Percentiles rank a stretch among this genome's conserved stretches.
phyloP scores from a whole-genome alignment of 2,329 filamentous ascomycete genomes.

The Colletotrichum sp. region DNA sequence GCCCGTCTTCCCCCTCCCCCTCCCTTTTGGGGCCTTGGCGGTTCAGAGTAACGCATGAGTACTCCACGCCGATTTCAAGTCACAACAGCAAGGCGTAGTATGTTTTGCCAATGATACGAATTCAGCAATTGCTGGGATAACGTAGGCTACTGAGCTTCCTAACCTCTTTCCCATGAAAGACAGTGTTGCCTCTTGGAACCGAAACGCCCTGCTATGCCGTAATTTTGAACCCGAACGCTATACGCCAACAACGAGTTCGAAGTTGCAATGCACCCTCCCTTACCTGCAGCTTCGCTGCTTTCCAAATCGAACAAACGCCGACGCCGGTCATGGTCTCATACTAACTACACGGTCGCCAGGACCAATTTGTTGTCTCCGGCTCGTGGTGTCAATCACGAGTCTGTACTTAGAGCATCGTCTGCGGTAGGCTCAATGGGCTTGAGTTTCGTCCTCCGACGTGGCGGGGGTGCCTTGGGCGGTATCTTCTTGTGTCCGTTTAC shows the following conservation, averaged over 20 bases:
- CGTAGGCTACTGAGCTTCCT: neutral
- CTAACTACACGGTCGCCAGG: neutral
- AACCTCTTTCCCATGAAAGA: neutral
- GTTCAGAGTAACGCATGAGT: neutral
- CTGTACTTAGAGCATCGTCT: neutral
- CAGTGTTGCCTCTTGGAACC: neutral
- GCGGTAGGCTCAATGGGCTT: constrained; percentile 26
- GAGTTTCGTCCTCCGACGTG: constrained; percentile 49
- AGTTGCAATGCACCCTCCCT: neutral
- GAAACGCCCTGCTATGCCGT: constrained; percentile 20
- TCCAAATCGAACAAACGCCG: neutral
- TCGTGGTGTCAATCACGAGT: neutral
- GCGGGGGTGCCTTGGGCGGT: constrained; percentile 51
- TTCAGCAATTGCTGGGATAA: neutral
- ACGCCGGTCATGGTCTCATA: neutral
- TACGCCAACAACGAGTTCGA: neutral
- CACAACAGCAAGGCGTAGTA: neutral
- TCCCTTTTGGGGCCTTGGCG: neutral
- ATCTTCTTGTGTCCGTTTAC: constrained; percentile 43
- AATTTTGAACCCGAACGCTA: neutral
- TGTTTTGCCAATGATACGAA: neutral
- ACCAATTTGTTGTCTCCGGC: neutral
- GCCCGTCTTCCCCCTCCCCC: neutral
- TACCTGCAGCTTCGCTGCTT: neutral
- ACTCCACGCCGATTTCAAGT: neutral